These are phyloP conservation scores for Coix lacrymajobi DNA, from an alignment of 176 grass and related monocot genomes.

Conservation along the genomic window DNA sequence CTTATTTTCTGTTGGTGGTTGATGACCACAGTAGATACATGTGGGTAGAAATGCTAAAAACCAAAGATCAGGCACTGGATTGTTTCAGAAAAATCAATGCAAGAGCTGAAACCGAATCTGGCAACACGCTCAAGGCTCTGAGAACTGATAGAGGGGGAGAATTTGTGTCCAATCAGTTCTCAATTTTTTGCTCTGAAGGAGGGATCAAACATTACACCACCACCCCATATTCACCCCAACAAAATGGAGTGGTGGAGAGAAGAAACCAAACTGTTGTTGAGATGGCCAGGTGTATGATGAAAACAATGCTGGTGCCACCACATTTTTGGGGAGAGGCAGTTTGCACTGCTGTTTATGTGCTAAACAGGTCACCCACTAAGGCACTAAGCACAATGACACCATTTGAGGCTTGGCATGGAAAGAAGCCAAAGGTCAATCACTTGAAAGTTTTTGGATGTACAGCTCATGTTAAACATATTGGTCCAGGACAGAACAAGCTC, in stretches of 20 bases:
- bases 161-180: not conserved
- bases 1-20: not conserved
- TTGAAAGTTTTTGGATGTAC: not conserved
- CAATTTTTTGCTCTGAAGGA: not conserved
- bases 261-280: not conserved
- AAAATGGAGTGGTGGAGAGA: not conserved
- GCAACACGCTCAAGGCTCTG: not conserved
- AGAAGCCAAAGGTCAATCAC: not conserved
- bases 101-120: not conserved
- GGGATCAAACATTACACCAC: not conserved
- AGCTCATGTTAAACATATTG: not conserved
- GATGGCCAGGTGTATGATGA: not conserved
- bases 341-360: not conserved
- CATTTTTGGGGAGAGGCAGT: not conserved
- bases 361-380: not conserved
- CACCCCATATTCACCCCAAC: not conserved
- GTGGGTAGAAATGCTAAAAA: not conserved
- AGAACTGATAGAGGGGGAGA: not conserved
- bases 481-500: not conserved
- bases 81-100: not conserved
- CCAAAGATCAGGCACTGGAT: not conserved
- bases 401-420: not conserved
- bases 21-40: not conserved
- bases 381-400: not conserved
- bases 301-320: not conserved